Evolutionary conservation across 139 green algal genomes (phyloP).

Genomic region (Gonium pectorale): DNA sequence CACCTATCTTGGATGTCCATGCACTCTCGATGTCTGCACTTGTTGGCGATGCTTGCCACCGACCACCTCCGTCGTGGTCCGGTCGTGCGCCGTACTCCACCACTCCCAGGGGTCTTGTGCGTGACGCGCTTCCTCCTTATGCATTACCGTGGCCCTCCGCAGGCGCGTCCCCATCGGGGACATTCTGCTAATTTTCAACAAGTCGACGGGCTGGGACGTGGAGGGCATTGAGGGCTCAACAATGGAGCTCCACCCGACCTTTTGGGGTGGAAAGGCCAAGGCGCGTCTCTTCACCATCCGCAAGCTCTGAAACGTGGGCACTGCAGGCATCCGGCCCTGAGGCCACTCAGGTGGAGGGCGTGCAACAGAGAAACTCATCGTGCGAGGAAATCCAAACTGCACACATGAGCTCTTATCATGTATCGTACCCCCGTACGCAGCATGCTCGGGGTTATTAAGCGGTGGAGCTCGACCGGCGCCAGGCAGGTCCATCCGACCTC

Average conservation of each 20-base stretch:
- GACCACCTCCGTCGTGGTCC: background rate
- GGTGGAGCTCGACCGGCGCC: no score
- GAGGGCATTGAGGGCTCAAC: background rate
- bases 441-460: no score
- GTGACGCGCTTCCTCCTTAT: background rate
- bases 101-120: background rate
- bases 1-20: background rate
- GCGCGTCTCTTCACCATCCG: constrained; percentile 28
- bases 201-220: background rate
- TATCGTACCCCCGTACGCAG: no score
- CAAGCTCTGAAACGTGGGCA: constrained; percentile 16
- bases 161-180: background rate
- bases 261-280: constrained; percentile 11
- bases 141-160: background rate
- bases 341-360: no score
- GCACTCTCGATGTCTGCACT: background rate
- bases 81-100: background rate
- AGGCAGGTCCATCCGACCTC: no score
- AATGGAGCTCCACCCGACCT: constrained; percentile 30
- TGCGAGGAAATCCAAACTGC: no score
- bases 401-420: no score
- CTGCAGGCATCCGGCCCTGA: no score
- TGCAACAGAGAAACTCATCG: no score
- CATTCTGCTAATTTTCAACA: background rate
- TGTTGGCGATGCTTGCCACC: background rate